Evolutionary conservation across 2,329 filamentous ascomycete genomes (phyloP), one percentile per base, ranked within the genome.

Genomic region (Mycosphaerella sp.): DNA sequence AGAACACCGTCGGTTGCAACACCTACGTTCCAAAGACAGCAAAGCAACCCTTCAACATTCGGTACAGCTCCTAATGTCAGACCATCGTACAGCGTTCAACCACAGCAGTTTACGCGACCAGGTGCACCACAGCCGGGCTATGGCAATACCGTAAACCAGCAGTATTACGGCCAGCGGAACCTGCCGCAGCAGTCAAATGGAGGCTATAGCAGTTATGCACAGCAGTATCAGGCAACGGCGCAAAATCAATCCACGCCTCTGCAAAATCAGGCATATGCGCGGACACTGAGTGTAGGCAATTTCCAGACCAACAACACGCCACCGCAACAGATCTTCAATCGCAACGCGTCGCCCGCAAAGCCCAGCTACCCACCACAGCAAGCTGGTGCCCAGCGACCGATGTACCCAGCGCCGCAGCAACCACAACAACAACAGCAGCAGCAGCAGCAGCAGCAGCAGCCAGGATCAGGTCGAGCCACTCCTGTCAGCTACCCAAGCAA

Each of bases 31-130:
- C 58, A 64, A 39, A 65, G 66, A 11, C 62, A 64, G n/a, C 54
- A 59, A 14, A 66, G 62, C 57, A 60, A 58, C 17, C 62, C 62
- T 10, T 51, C 59, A 2, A 51, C 56, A 11, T 69, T 69, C 42
- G 59, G 58, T 39, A 68, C 65, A 10, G 62, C 65, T 2, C 56
- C 55, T 12, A 59, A 54, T 10, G 53, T 59, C 5, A 45, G 58
- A 9, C 54, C 59, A 26, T 56, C 62, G 11, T 59, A 54, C 10
- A 64, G 63, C 46, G 51, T 45, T 8, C 60, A 64, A 34, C 58
- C 65, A 44, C 62, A 59, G 42, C 61, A 66, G 45, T 67, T 66
- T 51, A 56, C 62, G 21, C 65, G 63, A 6, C 62, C 64, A 11
- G 54, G 57, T 11, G 59, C 59, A 17, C 53, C 59, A 7, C 59